Evolutionary conservation across 805 yeast genomes (phyloP), one percentile per base, ranked within the genome.

Genomic region (Hyphopichia homilentoma): DNA sequence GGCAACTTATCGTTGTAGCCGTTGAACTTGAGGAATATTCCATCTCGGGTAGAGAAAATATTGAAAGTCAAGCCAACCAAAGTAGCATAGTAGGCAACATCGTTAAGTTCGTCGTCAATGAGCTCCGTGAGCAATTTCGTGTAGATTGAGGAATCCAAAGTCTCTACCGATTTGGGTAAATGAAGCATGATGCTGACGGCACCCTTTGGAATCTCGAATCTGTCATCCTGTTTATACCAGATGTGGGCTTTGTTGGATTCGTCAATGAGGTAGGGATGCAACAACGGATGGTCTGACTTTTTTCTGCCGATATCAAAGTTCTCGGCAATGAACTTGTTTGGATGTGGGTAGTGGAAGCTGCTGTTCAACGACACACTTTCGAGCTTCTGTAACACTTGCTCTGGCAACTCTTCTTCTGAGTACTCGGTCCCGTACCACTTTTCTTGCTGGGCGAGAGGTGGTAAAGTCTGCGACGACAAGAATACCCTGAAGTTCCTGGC

Each of bases 401-500:
- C 27, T 2, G 76, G 62, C 15, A 85, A 48, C 11, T 65, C 60
- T 7, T 59, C 65, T 26, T 71, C 54, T 2, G 73, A 59, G 52
- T 87, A 85, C 44, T 84, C 83, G 0, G 97, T 87, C 3, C 95
- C 96, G 52, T 93, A 90, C 96, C 96, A 90, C 48, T 77, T 69
- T 54, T 90, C 98, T 14, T 50, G 65, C 11, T 59, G 41, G 34
- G 68, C 62, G 29, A 74, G 59, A 2, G 46, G 60, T 3, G 71
- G 71, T 3, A 78, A 70, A 5, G 68, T 69, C 32, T 67, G 42
- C 54, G 74, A 56, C 65, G 79, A 19, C 75, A 89, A 52, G 27
- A 70, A 60, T 4, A 76, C 63, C 39, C 86, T 70, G 45, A 83
- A 73, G 43, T 85, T 87, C 15, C 71, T 65, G 0, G 80, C 71